Evolutionary conservation across 2,329 filamentous ascomycete genomes (phyloP), one percentile per base, ranked within the genome.

Genomic region (Penicillium palitans): DNA sequence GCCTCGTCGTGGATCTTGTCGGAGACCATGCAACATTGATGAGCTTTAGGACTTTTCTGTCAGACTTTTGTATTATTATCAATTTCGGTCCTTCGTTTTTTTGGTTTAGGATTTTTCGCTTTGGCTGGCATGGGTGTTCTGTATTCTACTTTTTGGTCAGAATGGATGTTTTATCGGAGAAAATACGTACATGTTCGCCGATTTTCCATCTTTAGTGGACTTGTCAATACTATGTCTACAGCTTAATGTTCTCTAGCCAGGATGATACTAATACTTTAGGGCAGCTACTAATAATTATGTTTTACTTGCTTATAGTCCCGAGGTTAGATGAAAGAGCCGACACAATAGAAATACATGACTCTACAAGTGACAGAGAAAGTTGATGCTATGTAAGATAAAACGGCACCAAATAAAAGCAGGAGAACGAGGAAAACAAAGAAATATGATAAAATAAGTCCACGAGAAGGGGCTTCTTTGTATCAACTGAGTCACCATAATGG

Each of bases 21-120:
- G 12, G 35, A 57, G 44, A 24, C 37, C 55, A 6, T 57, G 55
- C 37, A 42, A 54, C 35, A 48, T 57, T 24, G 55, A 57, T 54
- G 44, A 39, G 6, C 8, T 52, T 17, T 57, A 21, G 25, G 40
- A 15, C 10, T 33, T 13, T 33, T 24, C 29, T 40, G 25, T 15
- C n/a, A 8, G 13, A 24, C 2, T 21, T 31, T 10, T 35, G 17
- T 49, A 55, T 56, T 15, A 10, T 45, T 57, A 52, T 57, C 24
- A 25, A 4, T 19, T n/a, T 31, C 17, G 19, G 17, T 17, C 13
- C 4, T 48, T 40, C 27, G 15, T 27, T 6, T 29, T 12, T 21
- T 47, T 25, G 25, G 25, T 8, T n/a, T 5, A 15, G 9, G 17
- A 29, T 15, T 25, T 5, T 9, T 19, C 3, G n/a, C 17, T 54